phyloP scores from a whole-genome alignment of 352 stramenopile genomes.

The Phytophthora meadii region DNA sequence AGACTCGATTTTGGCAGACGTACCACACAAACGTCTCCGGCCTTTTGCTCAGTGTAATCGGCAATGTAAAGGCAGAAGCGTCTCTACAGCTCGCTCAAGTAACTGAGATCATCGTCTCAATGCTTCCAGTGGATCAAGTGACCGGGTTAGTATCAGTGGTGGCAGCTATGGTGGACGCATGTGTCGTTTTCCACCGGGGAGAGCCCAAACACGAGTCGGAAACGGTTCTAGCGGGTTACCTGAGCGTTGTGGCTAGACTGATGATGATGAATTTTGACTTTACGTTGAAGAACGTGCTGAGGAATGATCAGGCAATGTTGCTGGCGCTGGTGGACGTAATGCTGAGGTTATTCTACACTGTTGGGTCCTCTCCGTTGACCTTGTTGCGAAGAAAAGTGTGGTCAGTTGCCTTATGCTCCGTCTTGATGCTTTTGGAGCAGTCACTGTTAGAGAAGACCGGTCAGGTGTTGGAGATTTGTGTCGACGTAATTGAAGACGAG shows the following conservation, averaged over 20 bases:
- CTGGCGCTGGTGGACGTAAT: constrained; percentile 60
- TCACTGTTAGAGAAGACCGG: constrained; percentile 63
- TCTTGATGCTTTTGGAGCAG: constrained; percentile 48
- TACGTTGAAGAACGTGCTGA: constrained; percentile 51
- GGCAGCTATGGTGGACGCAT: constrained; percentile 55
- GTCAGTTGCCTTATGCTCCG: constrained; percentile 58
- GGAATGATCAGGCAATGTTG: constrained; percentile 45
- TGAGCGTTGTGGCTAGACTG: constrained; percentile 64
- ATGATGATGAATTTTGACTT: constrained; percentile 58
- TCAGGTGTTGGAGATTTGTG: constrained; percentile 70
- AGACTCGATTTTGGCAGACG: constrained; percentile 67
- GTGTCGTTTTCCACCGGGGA: constrained; percentile 49
- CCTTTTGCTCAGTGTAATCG: constrained; percentile 60
- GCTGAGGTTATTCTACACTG: constrained; percentile 77
- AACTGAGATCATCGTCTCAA: constrained; percentile 50
- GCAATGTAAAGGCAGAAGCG: constrained; percentile 76
- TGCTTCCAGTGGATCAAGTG: constrained; percentile 52
- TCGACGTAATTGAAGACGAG: constrained; percentile 78
- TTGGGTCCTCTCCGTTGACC: constrained; percentile 65
- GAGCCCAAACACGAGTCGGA: constrained; percentile 56
- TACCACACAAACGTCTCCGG: constrained; percentile 55
- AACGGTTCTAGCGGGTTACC: constrained; percentile 65
- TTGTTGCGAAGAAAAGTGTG: constrained; percentile 73
- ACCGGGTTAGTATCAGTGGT: constrained; percentile 37
- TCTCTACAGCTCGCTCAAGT: constrained; percentile 61